Conservation (phyloP, 345 rosid genomes). For the Melaleuca alternifolia region DNA sequence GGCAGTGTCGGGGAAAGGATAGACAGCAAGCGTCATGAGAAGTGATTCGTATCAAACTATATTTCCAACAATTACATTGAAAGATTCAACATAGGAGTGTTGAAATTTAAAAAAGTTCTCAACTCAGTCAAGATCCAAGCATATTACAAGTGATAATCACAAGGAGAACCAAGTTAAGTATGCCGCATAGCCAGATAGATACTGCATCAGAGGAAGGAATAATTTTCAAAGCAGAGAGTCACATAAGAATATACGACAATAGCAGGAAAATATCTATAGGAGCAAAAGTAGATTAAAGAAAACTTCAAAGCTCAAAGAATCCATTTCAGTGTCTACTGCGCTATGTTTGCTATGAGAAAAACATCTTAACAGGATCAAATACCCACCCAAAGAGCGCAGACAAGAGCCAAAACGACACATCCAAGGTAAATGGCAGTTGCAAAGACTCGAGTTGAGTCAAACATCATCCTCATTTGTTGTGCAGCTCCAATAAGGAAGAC, state of each 20-base stretch:
- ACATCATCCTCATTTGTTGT: constrained; percentile 82
- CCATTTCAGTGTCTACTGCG: not conserved
- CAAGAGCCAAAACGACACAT: constrained; percentile 59
- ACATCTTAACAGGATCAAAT: not conserved
- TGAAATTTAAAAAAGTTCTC: not conserved
- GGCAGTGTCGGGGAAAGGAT: not conserved
- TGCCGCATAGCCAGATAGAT: not conserved
- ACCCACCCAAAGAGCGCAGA: constrained; percentile 82
- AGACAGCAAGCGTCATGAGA: not conserved
- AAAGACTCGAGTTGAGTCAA: constrained; percentile 57
- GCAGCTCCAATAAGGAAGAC: constrained; percentile 77
- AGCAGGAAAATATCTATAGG: not conserved
- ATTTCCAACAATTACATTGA: not conserved
- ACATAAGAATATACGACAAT: not conserved
- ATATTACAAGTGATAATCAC: not conserved
- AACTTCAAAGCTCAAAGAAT: not conserved
- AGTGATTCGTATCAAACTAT: not conserved
- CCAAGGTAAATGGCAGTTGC: constrained; percentile 76
- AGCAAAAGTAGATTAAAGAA: not conserved
- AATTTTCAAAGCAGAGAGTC: not conserved
- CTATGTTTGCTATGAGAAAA: not conserved
- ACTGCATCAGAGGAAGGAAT: not conserved
- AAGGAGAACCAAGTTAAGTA: not conserved
- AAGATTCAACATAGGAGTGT: not conserved
- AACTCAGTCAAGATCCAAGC: not conserved